Conservation (phyloP, 2,329 filamentous ascomycete species). For the Colletotrichum godetiae region DNA sequence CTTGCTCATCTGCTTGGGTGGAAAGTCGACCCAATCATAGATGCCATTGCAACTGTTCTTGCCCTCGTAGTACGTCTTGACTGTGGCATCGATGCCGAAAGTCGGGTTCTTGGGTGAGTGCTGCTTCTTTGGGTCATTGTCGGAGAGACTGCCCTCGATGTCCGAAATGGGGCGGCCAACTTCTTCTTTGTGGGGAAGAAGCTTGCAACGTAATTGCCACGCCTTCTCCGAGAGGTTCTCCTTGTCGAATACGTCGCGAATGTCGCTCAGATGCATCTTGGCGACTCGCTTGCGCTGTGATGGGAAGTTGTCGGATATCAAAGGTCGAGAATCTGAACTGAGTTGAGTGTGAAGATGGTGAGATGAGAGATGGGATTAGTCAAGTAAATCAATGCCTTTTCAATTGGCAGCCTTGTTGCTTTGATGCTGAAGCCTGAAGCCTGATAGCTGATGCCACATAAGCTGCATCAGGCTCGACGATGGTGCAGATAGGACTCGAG, state of each 20-base stretch:
- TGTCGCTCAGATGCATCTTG: neutral
- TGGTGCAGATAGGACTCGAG: neutral
- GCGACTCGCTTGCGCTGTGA: neutral
- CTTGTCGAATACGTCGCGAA: conserved; percentile 4
- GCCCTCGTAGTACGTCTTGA: conserved; percentile 55
- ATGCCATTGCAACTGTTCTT: conserved; percentile 37
- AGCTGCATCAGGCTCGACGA: neutral
- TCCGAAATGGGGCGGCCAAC: conserved; percentile 36
- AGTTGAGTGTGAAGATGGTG: neutral
- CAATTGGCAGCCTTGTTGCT: neutral
- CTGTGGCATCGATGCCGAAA: conserved; percentile 43
- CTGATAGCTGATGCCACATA: neutral
- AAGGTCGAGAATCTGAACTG: neutral
- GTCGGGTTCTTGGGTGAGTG: conserved; percentile 26
- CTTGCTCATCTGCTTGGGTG: conserved; percentile 55
- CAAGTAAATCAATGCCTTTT: neutral
- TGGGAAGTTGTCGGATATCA: neutral
- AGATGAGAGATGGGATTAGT: neutral
- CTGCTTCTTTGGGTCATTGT: conserved; percentile 29
- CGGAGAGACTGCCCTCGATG: conserved; percentile 23
- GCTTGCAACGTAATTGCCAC: conserved; percentile 47
- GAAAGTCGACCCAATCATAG: conserved; percentile 54
- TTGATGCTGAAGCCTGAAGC: neutral
- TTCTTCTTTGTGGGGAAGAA: conserved; percentile 38
- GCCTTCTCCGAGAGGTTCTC: conserved; percentile 41